A percentile compares a stretch with the other conserved stretches of the same genome.
Conservation (phyloP, 371 early-diverging fungal genomes). For the Amoeboaphelidium protococcarum region DNA sequence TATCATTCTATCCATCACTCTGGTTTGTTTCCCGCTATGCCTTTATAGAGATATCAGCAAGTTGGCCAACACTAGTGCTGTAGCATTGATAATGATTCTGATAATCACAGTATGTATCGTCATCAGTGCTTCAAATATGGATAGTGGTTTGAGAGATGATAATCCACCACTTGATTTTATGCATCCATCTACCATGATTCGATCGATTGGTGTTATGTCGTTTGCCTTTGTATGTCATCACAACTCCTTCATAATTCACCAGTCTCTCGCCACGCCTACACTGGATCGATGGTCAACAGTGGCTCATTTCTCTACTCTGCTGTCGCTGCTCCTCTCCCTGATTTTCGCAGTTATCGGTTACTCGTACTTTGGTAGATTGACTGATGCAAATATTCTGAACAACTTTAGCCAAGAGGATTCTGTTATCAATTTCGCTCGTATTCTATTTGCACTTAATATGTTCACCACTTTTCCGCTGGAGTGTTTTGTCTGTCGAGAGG, state of each 20-base stretch:
- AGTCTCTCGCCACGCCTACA: conserved; percentile 9
- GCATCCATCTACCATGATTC: not conserved
- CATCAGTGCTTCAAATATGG: conserved; percentile 2
- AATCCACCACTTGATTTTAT: conserved; percentile 3
- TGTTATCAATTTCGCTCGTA: conserved; percentile 9
- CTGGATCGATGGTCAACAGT: conserved; percentile 11
- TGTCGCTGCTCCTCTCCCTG: not conserved
- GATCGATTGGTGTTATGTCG: conserved; percentile 13
- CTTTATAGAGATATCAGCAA: conserved; percentile 9
- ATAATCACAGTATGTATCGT: conserved; percentile 6
- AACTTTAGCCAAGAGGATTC: conserved; percentile 6
- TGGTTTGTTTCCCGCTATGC: conserved; percentile 9
- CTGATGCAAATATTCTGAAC: conserved; percentile 12
- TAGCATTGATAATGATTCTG: conserved; percentile 9
- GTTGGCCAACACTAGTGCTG: conserved; percentile 10
- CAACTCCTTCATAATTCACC: conserved; percentile 12
- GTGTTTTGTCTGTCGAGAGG: conserved; percentile 12
- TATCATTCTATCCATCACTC: conserved; percentile 7
- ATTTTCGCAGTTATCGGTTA: conserved; percentile 7
- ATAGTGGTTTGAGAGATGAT: conserved; percentile 1
- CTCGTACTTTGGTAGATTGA: conserved; percentile 6
- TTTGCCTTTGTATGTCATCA: conserved; percentile 15
- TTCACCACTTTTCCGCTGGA: conserved; percentile 13
- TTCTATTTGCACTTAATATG: conserved; percentile 12
- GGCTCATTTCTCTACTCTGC: conserved; percentile 9